Evolutionary conservation across 2,329 filamentous ascomycete genomes (phyloP), one percentile per base, ranked within the genome.

Genomic region (Ophiostoma perfectum): DNA sequence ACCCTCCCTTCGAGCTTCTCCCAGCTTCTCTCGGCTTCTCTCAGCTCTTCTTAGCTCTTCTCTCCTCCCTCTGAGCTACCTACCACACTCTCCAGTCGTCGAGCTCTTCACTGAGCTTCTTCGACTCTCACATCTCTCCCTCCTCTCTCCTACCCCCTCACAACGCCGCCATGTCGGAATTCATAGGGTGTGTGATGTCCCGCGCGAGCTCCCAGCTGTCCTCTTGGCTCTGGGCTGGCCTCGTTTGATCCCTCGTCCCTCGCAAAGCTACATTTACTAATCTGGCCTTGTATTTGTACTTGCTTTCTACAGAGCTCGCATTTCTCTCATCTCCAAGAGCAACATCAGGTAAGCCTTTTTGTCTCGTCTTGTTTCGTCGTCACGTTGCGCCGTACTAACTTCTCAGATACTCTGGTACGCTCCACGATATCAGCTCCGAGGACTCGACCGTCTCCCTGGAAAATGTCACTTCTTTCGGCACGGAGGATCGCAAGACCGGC

Each of bases 361-460:
- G 9, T 16, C 6, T 18, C 66, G 38, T 45, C 39, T 4, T 1
- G 42, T 2, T 16, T 1, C 6, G 41, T 38, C 9, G 47, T 5
- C 3, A 6, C 14, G 8, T 27, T 27, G 27, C 27, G 2, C 27
- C 27, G 63, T 66, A 11, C 60, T 44, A 16, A n/a, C 55, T 9
- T 4, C 6, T 70, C 76, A 97, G 93, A 80, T 98, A 98, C 82
- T 92, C 96, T 76, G 95, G 95, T 74, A 94, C 91, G 67, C 88
- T 99, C 66, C 93, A 97, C 81, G 92, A 97, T 79, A 99, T 99
- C 86, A 97, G 97, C 80, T 96, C 94, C 71, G 93, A 97, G 79
- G 91, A 92, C 74, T 96, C 94, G 64, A 98, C 95, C 72, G 96
- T 99, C 76, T 96, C 95, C 58, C 88, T 99, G 72, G 93, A 99